Evolutionary conservation across 805 yeast genomes (phyloP).

Genomic region (Candida qinlingensis): DNA sequence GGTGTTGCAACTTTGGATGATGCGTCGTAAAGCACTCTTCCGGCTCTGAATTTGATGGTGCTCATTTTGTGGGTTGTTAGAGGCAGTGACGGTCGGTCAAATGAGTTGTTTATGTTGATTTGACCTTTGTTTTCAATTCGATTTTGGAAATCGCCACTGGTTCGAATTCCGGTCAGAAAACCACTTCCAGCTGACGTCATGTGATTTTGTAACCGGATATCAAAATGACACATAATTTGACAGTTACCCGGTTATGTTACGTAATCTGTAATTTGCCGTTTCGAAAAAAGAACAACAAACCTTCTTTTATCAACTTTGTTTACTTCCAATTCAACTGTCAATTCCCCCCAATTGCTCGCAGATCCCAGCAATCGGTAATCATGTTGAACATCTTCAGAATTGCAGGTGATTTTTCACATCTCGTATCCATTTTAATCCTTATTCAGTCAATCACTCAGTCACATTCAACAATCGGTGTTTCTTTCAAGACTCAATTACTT

Average conservation of each 20-base stretch:
- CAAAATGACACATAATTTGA: too few species aligned
- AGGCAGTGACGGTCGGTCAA: too few species aligned
- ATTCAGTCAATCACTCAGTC: constrained; percentile 62
- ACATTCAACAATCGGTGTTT: constrained; percentile 73
- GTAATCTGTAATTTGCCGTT: too few species aligned
- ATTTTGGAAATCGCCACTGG: too few species aligned
- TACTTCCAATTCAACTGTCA: background rate
- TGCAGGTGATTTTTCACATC: constrained; percentile 75
- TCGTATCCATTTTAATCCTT: constrained; percentile 71
- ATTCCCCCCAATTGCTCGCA: background rate
- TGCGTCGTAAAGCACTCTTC: constrained; percentile 62
- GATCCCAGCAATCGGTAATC: background rate
- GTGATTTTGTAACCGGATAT: too few species aligned
- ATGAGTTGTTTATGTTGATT: too few species aligned
- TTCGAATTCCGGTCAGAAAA: too few species aligned
- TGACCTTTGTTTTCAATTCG: too few species aligned
- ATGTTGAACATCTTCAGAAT: constrained; percentile 40
- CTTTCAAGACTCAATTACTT: constrained; percentile 80
- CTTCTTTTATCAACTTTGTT: too few species aligned
- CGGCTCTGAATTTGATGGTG: constrained; percentile 61
- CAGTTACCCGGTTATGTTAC: too few species aligned
- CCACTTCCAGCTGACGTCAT: too few species aligned
- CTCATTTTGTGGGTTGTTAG: constrained; percentile 12
- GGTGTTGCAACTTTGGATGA: constrained; percentile 62
- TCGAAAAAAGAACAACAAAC: too few species aligned